Conservation (phyloP, 345 rosid genomes). For the Limnanthes douglasii region DNA sequence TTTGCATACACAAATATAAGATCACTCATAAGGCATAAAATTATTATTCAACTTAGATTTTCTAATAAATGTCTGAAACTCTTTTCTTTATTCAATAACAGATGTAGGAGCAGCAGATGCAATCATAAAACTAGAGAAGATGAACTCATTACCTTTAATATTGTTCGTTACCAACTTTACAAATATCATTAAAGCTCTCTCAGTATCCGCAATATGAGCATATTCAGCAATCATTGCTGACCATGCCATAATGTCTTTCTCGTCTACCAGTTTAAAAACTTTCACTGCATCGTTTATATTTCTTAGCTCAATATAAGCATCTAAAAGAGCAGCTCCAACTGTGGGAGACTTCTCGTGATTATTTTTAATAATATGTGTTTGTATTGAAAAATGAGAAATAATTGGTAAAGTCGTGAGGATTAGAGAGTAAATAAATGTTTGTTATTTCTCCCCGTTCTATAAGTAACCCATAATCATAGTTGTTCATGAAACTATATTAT, state of each 20-base stretch:
- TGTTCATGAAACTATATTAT: slow-evolving; percentile 62
- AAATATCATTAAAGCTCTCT: slow-evolving; percentile 40
- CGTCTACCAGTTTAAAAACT: slow-evolving; percentile 35
- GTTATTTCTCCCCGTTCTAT: slow-evolving; percentile 37
- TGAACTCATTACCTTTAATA: slow-evolving; percentile 59
- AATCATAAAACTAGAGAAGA: slow-evolving; percentile 61
- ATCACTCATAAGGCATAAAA: slow-evolving; percentile 64
- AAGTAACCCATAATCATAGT: slow-evolving; percentile 65
- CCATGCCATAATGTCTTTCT: slow-evolving; percentile 83
- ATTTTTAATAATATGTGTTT: slow-evolving; percentile 57
- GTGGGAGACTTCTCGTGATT: slow-evolving; percentile 35
- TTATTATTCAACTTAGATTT: slow-evolving; percentile 37
- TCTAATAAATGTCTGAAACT: slow-evolving; percentile 54
- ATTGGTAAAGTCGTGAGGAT: slow-evolving; percentile 48
- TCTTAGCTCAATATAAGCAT: slow-evolving; percentile 60
- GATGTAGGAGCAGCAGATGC: slow-evolving; percentile 59
- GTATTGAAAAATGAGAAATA: slow-evolving; percentile 43
- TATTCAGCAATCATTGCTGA: slow-evolving; percentile 78
- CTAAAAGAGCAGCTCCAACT: slow-evolving; percentile 76
- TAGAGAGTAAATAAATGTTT: slow-evolving; percentile 70
- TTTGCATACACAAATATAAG: slow-evolving; percentile 80
- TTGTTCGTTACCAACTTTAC: slow-evolving; percentile 29
- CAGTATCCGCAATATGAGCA: slow-evolving; percentile 60
- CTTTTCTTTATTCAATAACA: slow-evolving; percentile 65
- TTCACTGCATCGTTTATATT: slow-evolving; percentile 37